phyloP scores from a whole-genome alignment of 371 early-diverging fungal genomes.

The Mortierella sp. region DNA sequence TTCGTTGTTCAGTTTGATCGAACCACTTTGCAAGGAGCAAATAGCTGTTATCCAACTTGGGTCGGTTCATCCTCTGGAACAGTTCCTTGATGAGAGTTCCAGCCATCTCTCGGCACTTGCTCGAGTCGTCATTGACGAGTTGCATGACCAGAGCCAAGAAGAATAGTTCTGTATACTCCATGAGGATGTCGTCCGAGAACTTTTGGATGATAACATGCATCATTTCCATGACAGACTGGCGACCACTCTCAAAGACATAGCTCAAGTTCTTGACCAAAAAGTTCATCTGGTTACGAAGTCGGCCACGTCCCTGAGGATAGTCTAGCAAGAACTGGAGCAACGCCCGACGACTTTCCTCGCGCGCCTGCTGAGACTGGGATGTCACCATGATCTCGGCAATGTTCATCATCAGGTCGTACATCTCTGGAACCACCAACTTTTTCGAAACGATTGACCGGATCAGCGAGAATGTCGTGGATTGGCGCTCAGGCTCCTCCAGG shows the following conservation, averaged over 20 bases:
- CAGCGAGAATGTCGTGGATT: slow-evolving; percentile 85
- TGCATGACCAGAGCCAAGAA: slow-evolving; percentile 86
- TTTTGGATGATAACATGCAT: slow-evolving; percentile 80
- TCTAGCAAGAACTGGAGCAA: slow-evolving; percentile 92
- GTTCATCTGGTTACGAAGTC: slow-evolving; percentile 83
- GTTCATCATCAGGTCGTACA: slow-evolving; percentile 91
- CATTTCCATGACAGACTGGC: slow-evolving; percentile 88
- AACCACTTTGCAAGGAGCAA: slow-evolving; percentile 81
- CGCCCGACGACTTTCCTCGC: slow-evolving; percentile 84
- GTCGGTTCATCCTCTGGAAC: slow-evolving; percentile 66
- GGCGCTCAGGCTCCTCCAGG: slow-evolving; percentile 87
- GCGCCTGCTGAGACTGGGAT: slow-evolving; percentile 79
- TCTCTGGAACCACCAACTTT: slow-evolving; percentile 84
- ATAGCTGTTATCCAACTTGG: slow-evolving; percentile 65
- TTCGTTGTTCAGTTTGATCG: slow-evolving; percentile 61
- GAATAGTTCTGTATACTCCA: slow-evolving; percentile 82
- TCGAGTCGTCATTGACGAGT: slow-evolving; percentile 91
- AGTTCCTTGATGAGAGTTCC: slow-evolving; percentile 77
- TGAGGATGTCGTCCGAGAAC: slow-evolving; percentile 78
- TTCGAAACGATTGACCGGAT: slow-evolving; percentile 88
- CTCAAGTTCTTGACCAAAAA: slow-evolving; percentile 89
- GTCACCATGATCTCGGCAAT: slow-evolving; percentile 88
- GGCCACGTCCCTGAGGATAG: slow-evolving; percentile 89
- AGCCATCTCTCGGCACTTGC: slow-evolving; percentile 90
- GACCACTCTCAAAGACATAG: slow-evolving; percentile 92